Base-by-base conservation (phyloP, 805 yeast species). In the Kuraishia borneana region DNA sequence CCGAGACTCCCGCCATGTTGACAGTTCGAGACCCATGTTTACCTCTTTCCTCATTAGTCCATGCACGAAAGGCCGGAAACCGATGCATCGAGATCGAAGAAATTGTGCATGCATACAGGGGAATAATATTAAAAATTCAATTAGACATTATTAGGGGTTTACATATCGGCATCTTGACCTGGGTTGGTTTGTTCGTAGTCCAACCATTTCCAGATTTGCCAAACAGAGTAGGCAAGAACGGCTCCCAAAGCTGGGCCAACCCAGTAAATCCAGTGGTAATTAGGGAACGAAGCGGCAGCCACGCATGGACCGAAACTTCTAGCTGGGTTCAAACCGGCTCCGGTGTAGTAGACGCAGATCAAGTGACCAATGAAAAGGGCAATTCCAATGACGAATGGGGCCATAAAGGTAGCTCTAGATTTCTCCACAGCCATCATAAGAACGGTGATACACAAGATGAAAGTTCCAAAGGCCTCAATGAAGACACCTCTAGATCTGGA, bases 291-390 rank as follows among this genome's bases (percentile, higher is more conserved):
- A 37, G 56, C 64, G 36, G 71, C 70, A 39, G 87, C 94, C 40
- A 83, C 63, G 53, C 77, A 70, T 35, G 95, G 94, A 51, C 95
- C 95, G 37, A 84, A 70, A 22, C 83, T 64, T 67, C 95, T 76
- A 31, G 95, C 95, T 38, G 95, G 95, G 69, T 84, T 84, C 51
- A 83, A 65, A 54, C 95, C 95, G 26, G 94, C 94, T 54, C 95
- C 95, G 33, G 94, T 82, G 65, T 72, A 80, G 70, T 69, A 80
- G 37, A 85, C 83, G 53, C 81, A 71, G 46, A 83, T 68, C 65
- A 84, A 71, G 56, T 84, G 94, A 32, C 80, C 94, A 47, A 83
- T 62, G 63, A 84, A 80, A 46, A 84, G 66, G 20, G 94, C 72
- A 36, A 84, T 56, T 56, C 95, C 95, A 58, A 84, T 84, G 51